Evolutionary conservation across 768 basidiomycete genomes (phyloP).

Genomic region (Leccinum variicolor): DNA sequence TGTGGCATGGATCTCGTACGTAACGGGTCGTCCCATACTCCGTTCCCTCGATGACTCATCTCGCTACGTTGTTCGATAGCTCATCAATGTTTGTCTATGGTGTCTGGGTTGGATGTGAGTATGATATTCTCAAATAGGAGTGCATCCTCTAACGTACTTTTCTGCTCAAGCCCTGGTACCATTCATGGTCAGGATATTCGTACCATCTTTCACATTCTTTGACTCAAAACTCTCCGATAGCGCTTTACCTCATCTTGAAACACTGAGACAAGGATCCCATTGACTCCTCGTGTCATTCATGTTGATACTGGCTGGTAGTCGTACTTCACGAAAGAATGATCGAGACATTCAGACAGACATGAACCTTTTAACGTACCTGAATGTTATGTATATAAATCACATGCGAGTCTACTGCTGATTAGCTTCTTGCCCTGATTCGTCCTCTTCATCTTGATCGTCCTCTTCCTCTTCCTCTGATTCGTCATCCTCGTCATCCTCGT

Average conservation of each 20-base stretch:
- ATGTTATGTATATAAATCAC: slow-evolving; percentile 3
- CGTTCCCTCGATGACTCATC: background rate
- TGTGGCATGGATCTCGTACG: slow-evolving; percentile 73
- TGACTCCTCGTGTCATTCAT: background rate
- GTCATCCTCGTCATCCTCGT: slow-evolving; percentile 2
- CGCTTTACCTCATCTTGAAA: slow-evolving; percentile 80
- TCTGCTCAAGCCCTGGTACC: slow-evolving; percentile 60
- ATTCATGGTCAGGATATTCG: slow-evolving; percentile 50
- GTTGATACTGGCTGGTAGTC: background rate
- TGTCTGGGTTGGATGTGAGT: slow-evolving; percentile 75
- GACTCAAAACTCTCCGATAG: slow-evolving; percentile 35
- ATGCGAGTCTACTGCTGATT: slow-evolving; percentile 12
- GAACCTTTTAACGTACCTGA: slow-evolving; percentile 4
- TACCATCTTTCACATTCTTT: background rate
- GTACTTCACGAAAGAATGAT: background rate
- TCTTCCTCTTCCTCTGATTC: slow-evolving; percentile 14
- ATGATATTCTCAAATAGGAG: background rate
- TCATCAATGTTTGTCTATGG: slow-evolving; percentile 81
- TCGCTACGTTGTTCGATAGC: slow-evolving; percentile 19
- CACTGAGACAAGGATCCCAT: slow-evolving; percentile 37
- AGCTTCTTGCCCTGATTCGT: slow-evolving; percentile 11
- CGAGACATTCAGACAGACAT: background rate
- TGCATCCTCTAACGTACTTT: slow-evolving; percentile 9
- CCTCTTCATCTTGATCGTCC: slow-evolving; percentile 1
- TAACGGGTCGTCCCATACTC: slow-evolving; percentile 12